phyloP scores from a whole-genome alignment of 2,329 filamentous ascomycete species.

The Fusarium globosum region DNA sequence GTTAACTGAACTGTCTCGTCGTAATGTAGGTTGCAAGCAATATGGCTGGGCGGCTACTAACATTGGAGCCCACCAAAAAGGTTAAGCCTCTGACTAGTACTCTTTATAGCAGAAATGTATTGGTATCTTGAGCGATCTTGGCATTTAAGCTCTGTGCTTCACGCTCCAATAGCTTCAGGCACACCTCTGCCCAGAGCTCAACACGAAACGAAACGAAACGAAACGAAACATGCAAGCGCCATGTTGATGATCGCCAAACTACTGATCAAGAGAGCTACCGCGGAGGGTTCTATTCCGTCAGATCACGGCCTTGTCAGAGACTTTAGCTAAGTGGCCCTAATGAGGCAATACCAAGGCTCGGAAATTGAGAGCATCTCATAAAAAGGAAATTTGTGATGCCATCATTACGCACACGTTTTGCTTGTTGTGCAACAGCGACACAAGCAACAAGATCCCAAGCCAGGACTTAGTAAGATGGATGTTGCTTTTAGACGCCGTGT shows the following conservation, averaged over 20 bases:
- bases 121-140: constrained; percentile 39
- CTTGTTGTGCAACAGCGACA: constrained; percentile 11
- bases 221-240: constrained; percentile 21
- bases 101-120: constrained; percentile 11
- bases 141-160: constrained; percentile 13
- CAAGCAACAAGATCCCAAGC: constrained; percentile 4
- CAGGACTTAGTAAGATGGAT: constrained; percentile 1
- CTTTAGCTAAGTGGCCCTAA: background rate
- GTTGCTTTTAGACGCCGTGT: constrained; percentile 27
- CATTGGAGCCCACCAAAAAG: constrained; percentile 2
- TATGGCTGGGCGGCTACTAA: background rate
- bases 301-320: background rate
- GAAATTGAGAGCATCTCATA: background rate
- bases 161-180: constrained; percentile 21
- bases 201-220: constrained; percentile 37
- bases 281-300: background rate
- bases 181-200: background rate
- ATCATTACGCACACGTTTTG: constrained; percentile 28
- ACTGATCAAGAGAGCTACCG: background rate
- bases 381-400: constrained; percentile 16
- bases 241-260: constrained; percentile 3
- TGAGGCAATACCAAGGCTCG: constrained; percentile 9
- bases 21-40: background rate
- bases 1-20: background rate
- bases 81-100: constrained; percentile 1